phyloP scores from a whole-genome alignment of 2,329 filamentous ascomycete species.

The Hypoxylon sp. region DNA sequence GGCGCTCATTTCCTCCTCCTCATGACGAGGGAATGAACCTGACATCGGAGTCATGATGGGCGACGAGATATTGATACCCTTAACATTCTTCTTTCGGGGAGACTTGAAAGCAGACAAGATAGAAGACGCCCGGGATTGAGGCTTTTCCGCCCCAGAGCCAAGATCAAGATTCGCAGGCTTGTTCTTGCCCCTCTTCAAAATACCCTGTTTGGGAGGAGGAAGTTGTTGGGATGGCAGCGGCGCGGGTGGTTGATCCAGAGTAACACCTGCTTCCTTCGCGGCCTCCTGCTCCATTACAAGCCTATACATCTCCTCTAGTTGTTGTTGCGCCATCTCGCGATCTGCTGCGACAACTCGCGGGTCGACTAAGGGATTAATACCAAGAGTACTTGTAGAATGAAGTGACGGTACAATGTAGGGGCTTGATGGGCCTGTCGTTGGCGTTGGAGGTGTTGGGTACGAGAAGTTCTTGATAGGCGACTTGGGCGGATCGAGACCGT shows the following conservation, averaged over 20 bases:
- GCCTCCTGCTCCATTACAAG: constrained; percentile 92
- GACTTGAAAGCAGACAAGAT: constrained; percentile 72
- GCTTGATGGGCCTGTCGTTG: constrained; percentile 50
- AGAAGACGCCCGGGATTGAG: constrained; percentile 69
- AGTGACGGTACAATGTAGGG: constrained; percentile 62
- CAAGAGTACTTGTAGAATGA: constrained; percentile 64
- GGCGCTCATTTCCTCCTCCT: constrained; percentile 67
- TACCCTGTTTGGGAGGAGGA: constrained; percentile 59
- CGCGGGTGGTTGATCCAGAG: constrained; percentile 59
- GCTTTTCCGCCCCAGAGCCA: constrained; percentile 60
- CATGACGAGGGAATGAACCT: constrained; percentile 67
- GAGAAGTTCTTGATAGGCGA: constrained; percentile 63
- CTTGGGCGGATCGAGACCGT: constrained; percentile 53
- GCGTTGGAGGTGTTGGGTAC: constrained; percentile 58
- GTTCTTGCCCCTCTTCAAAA: constrained; percentile 57
- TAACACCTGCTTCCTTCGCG: constrained; percentile 69
- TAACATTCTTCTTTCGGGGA: constrained; percentile 64
- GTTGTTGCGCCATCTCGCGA: constrained; percentile 78
- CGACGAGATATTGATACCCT: constrained; percentile 71
- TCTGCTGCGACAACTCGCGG: constrained; percentile 80
- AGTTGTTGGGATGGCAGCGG: constrained; percentile 52
- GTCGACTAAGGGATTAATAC: constrained; percentile 80
- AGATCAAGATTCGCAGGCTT: constrained; percentile 58
- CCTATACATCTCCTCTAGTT: constrained; percentile 91
- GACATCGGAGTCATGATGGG: constrained; percentile 75